Conservation (phyloP, 208 protist species). For the Acanthamoeba castellanii region DNA sequence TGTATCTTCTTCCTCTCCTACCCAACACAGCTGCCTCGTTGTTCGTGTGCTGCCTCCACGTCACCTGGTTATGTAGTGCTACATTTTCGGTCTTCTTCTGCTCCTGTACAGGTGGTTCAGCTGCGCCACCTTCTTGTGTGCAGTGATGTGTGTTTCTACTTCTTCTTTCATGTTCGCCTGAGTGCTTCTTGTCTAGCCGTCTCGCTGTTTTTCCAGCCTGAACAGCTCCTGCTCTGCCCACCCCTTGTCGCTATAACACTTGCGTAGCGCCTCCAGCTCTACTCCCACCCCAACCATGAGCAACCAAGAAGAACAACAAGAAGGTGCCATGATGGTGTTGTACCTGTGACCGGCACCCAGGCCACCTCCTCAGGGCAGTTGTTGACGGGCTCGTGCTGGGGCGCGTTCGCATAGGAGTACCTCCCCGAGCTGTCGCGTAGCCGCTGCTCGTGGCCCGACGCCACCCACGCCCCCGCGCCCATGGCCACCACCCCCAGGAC, state of each 20-base stretch:
- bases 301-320: background rate
- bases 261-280: background rate
- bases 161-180: background rate
- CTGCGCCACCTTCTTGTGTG: no score
- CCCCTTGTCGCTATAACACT: background rate
- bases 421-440: background rate
- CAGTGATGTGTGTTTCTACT: background rate
- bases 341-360: background rate
- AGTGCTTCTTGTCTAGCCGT: background rate
- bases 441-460: background rate
- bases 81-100: no score
- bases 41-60: no score
- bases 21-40: no score
- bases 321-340: no score
- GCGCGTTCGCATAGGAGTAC: no score
- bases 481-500: background rate
- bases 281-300: background rate
- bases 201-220: background rate
- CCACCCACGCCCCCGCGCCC: background rate
- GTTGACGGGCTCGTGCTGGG: background rate
- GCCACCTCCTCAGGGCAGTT: background rate
- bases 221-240: background rate
- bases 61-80: no score
- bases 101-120: no score
- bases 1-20: no score